Base-by-base conservation (phyloP, 1,284 basidiomycete genomes). In the Apiotrichum akiyoshidainum region DNA sequence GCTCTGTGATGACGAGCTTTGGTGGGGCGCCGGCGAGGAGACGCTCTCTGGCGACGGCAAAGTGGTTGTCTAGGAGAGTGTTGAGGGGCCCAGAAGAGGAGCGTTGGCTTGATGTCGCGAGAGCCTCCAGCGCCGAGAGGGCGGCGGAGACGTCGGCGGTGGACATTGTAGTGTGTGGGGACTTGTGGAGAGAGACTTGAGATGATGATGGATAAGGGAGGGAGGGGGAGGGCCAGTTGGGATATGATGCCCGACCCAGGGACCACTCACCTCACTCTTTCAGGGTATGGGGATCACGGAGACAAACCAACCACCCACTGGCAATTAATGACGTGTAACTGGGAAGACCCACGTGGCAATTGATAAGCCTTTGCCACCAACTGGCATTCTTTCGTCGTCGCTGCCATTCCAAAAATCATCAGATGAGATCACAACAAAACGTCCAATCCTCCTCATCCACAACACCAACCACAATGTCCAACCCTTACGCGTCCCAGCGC, bases 41-140 rank as follows among this genome's bases (percentile, higher is more conserved):
- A 19, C 81, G 79, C 55, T 82, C 79, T 74, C 83, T 87, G 39
- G 85, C 83, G 57, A 83, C 81, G 26, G 83, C 77, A 50, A 93
- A 68, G 50, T 75, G 79, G 10, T 83, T 79, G 16, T 83, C 78
- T 19, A 92, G 81, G 13, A 93, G 80, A 19, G 83, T 80, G 66
- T 89, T 86, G 21, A 93, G 80, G 5, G 89, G 86, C 39, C 84
- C 84, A 17, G 81, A 78, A 41, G 88, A 81, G 2, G 87, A 83
- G 2, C 71, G 72, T 39, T 85, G 83, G 17, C 80, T 76, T 44
- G 87, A 81, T 1, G 87, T 83, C 0, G 72, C 65, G 5, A 76
- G 66, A 10, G 65, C 54, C 59, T 76, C 73, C 13, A 76, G 70
- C 8, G 75, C 70, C 17, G 59, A 41, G 12, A 76, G 66, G 21